Evolutionary conservation across 306 rosid genomes (phyloP).

Genomic region (Quercus agrifolia): DNA sequence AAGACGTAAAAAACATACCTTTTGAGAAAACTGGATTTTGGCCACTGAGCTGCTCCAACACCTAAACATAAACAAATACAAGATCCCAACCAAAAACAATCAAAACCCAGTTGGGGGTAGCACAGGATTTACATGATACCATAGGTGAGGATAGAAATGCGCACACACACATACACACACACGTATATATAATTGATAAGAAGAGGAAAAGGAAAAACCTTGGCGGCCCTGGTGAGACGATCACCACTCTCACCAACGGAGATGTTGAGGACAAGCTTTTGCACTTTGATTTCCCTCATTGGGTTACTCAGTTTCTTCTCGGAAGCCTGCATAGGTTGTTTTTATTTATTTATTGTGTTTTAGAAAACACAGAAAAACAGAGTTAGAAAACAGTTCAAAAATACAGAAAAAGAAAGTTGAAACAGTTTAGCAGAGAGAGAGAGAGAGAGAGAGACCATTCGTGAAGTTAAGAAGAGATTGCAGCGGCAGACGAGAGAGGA

Average conservation of each 20-base stretch:
- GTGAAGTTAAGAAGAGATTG: background rate
- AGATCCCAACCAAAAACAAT: background rate
- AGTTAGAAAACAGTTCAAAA: background rate
- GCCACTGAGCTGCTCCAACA: constrained; percentile 76
- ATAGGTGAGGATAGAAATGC: background rate
- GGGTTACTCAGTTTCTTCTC: constrained; percentile 74
- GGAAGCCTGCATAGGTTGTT: constrained; percentile 43
- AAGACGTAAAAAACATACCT: background rate
- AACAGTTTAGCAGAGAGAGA: too few species aligned
- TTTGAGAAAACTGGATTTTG: constrained; percentile 76
- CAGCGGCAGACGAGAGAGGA: constrained; percentile 2
- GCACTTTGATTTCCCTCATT: constrained; percentile 81
- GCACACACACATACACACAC: too few species aligned
- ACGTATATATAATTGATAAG: background rate
- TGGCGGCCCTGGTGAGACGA: constrained; percentile 80
- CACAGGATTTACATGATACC: background rate
- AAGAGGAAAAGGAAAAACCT: constrained; percentile 25
- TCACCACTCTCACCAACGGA: constrained; percentile 86
- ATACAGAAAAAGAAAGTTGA: background rate
- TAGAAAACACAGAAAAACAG: background rate
- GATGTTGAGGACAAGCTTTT: constrained; percentile 77
- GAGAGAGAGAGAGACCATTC: constrained; percentile 12
- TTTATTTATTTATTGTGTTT: background rate
- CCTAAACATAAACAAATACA: constrained; percentile 26
- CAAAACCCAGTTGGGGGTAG: background rate